A percentile compares a stretch with the other conserved stretches of the same genome.
These are phyloP conservation scores for Erysimum cheiranthoides DNA, from an alignment of 345 rosid genomes.

Conservation along the genomic window DNA sequence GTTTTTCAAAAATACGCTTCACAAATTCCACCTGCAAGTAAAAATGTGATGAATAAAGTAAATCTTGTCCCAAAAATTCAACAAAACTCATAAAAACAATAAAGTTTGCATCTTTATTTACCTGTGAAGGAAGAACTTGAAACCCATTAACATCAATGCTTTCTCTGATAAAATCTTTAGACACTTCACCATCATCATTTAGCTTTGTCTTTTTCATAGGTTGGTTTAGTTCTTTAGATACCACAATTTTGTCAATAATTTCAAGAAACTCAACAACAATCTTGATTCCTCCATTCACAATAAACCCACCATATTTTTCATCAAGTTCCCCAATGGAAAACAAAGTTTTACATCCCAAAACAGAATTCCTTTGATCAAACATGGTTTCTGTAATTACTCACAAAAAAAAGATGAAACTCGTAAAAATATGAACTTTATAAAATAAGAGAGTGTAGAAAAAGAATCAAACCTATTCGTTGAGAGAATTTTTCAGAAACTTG, in stretches of 20 bases:
- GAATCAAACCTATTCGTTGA: neutral
- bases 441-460: neutral
- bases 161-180: neutral
- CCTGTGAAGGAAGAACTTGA: neutral
- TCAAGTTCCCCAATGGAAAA: neutral
- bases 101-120: neutral
- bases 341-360: neutral
- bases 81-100: no score
- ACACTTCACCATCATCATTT: neutral
- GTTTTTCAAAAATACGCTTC: neutral
- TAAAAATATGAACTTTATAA: no score
- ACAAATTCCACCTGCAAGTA: slow-evolving; percentile 6
- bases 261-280: neutral
- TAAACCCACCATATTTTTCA: neutral
- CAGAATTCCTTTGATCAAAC: neutral
- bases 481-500: neutral
- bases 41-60: neutral
- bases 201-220: neutral
- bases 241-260: neutral
- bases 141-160: neutral
- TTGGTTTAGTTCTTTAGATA: neutral
- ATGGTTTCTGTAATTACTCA: neutral
- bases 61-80: no score
- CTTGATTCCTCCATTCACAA: neutral
- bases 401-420: neutral